These are phyloP conservation scores for Fomitopsis serialis DNA, from an alignment of 768 basidiomycete genomes.

Conservation along the genomic window DNA sequence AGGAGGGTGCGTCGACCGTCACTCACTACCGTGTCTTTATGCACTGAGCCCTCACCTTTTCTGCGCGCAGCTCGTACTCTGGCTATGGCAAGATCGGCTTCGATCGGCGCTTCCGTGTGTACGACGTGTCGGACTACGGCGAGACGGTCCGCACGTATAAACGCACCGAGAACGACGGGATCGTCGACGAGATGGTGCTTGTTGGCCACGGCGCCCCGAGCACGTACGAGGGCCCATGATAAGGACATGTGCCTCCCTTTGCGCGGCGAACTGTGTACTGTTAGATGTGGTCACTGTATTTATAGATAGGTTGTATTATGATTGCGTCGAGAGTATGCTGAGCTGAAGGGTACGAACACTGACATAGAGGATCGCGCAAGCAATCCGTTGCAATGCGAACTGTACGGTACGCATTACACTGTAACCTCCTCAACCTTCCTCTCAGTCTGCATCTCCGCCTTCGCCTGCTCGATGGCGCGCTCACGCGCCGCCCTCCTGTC, in stretches of 20 bases:
- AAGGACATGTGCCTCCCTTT: no score
- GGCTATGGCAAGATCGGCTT: conserved; percentile 83
- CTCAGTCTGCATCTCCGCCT: conserved; percentile 18
- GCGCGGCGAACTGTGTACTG: neutral
- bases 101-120: conserved; percentile 87
- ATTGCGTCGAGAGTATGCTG: neutral
- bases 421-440: neutral
- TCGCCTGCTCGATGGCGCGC: conserved; percentile 32
- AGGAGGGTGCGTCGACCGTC: conserved; percentile 53
- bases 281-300: neutral
- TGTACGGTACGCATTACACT: no score
- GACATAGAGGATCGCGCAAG: no score
- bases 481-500: conserved; percentile 40
- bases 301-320: neutral
- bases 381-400: no score
- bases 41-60: conserved; percentile 4
- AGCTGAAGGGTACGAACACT: no score
- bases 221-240: conserved; percentile 7
- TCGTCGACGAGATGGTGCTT: conserved; percentile 60
- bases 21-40: neutral
- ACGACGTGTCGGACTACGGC: conserved; percentile 82
- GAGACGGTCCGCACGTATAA: conserved; percentile 92
- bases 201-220: conserved; percentile 40
- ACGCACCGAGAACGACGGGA: conserved; percentile 63
- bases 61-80: conserved; percentile 68